Conservation (phyloP, 1,139 yeast species). For the Hansenula lynferdii region DNA sequence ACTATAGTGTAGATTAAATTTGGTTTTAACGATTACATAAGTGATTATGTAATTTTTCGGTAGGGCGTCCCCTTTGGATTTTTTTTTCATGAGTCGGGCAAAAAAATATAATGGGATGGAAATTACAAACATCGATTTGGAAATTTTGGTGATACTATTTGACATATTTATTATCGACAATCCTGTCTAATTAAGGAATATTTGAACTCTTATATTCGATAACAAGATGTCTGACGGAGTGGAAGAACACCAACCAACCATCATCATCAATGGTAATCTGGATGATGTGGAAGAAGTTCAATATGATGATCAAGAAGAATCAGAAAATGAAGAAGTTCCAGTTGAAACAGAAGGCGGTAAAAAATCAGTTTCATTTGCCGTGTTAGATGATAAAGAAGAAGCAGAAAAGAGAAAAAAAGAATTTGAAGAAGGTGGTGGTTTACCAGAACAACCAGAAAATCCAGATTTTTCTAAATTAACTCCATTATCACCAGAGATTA, state of each 20-base stretch:
- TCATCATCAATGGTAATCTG: slow-evolving; percentile 71
- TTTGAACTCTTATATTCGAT: no score
- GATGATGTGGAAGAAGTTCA: slow-evolving; percentile 46
- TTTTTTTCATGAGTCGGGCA: no score
- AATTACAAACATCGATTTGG: no score
- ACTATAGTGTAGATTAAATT: no score
- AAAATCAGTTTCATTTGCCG: slow-evolving; percentile 84
- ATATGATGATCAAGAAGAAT: slow-evolving; percentile 30
- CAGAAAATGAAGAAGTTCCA: slow-evolving; percentile 27
- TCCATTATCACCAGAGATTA: slow-evolving; percentile 90
- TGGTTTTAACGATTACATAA: no score
- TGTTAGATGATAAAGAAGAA: slow-evolving; percentile 58
- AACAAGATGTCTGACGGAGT: slow-evolving; percentile 54
- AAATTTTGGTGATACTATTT: no score
- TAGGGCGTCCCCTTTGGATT: no score
- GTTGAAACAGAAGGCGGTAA: slow-evolving; percentile 41
- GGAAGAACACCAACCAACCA: slow-evolving; percentile 81
- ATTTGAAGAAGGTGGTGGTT: slow-evolving; percentile 97
- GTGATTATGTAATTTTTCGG: no score
- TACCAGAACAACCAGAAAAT: slow-evolving; percentile 91
- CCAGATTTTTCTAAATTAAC: slow-evolving; percentile 77
- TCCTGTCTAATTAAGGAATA: no score
- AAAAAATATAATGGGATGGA: no score
- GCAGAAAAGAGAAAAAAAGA: slow-evolving; percentile 76
- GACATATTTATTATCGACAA: no score